These are phyloP conservation scores for Cyclocybe aegerita DNA, from an alignment of 768 basidiomycete genomes.

Conservation along the genomic window DNA sequence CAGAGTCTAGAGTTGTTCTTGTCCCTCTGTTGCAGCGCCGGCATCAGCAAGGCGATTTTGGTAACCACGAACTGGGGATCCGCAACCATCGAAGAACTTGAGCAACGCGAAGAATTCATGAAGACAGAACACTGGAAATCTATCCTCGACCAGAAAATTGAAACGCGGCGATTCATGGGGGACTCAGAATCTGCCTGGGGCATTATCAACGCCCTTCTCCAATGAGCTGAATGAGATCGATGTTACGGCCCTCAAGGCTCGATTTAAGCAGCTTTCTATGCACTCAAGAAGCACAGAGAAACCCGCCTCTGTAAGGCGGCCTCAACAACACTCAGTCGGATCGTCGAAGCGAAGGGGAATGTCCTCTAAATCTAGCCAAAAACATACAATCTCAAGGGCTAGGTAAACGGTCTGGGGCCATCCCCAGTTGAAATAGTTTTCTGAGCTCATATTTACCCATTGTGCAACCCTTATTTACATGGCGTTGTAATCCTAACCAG, in stretches of 20 bases:
- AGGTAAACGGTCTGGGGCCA: too few species aligned
- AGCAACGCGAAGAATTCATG: not conserved
- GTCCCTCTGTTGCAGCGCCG: not conserved
- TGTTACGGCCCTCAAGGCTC: not conserved
- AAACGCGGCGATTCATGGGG: not conserved
- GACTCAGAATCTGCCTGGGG: not conserved
- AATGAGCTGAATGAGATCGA: not conserved
- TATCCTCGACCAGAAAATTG: not conserved
- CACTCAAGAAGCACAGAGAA: too few species aligned
- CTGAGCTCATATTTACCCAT: too few species aligned
- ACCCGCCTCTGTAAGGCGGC: too few species aligned
- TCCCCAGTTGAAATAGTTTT: too few species aligned
- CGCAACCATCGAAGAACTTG: not conserved
- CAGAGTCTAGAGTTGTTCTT: constrained; percentile 4
- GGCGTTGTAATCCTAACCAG: too few species aligned
- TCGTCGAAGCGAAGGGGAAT: too few species aligned
- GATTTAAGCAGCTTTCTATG: too few species aligned
- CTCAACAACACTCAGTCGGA: too few species aligned
- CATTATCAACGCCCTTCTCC: not conserved
- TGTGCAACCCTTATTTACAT: too few species aligned
- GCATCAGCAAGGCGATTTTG: constrained; percentile 1
- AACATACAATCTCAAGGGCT: too few species aligned
- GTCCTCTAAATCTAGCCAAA: too few species aligned
- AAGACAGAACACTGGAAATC: constrained; percentile 2
- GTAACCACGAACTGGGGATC: constrained; percentile 4